Percentiles rank a stretch among this genome's conserved stretches.
Conservation (phyloP, 2,329 filamentous ascomycete genomes). For the Aspergillus nomiae region DNA sequence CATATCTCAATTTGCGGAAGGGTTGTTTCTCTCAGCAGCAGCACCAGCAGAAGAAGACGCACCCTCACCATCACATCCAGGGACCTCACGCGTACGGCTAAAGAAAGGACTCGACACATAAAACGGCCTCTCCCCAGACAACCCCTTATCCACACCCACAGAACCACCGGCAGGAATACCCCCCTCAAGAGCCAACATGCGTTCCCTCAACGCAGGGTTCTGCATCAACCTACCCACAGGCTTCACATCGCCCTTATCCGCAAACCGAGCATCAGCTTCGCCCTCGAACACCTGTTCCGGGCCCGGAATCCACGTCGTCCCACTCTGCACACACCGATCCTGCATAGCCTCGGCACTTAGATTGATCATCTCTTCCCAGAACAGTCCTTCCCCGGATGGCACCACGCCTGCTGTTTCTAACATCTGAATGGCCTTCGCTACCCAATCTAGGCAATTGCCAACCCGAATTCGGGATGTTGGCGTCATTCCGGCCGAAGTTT, state of each 20-base stretch:
- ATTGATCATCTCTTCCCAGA: constrained; percentile 24
- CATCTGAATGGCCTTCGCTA: constrained; percentile 13
- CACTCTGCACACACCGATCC: constrained; percentile 8
- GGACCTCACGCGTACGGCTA: constrained; percentile 6
- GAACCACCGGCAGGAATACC: neutral
- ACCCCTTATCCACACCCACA: neutral
- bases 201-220: constrained; percentile 12
- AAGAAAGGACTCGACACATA: constrained; percentile 23
- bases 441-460: constrained; percentile 21
- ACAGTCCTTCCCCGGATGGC: constrained; percentile 12
- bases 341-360: constrained; percentile 16
- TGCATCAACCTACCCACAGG: constrained; percentile 14
- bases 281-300: constrained; percentile 9
- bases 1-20: neutral
- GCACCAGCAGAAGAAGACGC: neutral
- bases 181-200: constrained; percentile 17
- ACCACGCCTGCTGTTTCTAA: constrained; percentile 11
- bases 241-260: constrained; percentile 5
- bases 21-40: neutral
- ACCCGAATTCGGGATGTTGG: constrained; percentile 22
- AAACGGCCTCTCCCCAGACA: constrained; percentile 12
- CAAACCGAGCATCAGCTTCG: constrained; percentile 21
- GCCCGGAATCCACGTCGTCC: constrained; percentile 18
- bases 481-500: constrained; percentile 14
- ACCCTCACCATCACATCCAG: constrained; percentile 1